Base-by-base conservation (phyloP, 2,329 filamentous ascomycete species). In the Leptographium procerum region DNA sequence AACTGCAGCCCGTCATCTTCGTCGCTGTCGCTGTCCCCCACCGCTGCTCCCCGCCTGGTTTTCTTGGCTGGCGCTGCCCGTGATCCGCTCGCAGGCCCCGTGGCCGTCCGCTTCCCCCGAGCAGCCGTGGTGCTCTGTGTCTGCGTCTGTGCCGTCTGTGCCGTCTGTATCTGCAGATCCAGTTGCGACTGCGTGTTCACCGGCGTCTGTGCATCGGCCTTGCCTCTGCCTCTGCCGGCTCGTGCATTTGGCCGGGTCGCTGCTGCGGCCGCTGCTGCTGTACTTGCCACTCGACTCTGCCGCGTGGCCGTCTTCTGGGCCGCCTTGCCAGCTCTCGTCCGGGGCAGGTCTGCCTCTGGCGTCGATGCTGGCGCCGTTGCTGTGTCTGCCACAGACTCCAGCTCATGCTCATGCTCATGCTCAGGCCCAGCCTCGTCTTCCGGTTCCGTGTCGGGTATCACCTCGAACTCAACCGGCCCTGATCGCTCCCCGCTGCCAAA, bases 1-100 rank as follows among this genome's bases (percentile, higher is more conserved):
- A 84, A 84, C 63, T 77, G 76, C 55, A 81, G 71, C 64, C 77
- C 80, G 59, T 83, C 80, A 51, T 82, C 70, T 24, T 67, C 66
- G 26, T 67, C 67, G 26, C 61, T 62, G 34, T 71, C 70, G 55
- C 67, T 69, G 19, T 61, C 57, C 22, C 33, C 43, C 5, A 63
- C 55, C 16, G 54, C 33, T 1, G 52, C 45, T 53, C 50, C 16
- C 43, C 60, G 51, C 28, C 57, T 47, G 8, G 57, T 52, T 43
- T 56, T 57, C 26, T 63, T 60, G 4, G 57, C 53, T 13, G 58
- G 43, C 26, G 59, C 45, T 28, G 57, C 58, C 36, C 57, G 40
- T 9, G 52, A n/a, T 2, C 52, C 55, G 9, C 52, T 62, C 1
- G 60, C 57, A 1, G 68, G 26, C 28, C 57, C 56, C 2, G 65